phyloP scores from a whole-genome alignment of 2,329 filamentous ascomycete genomes.

The Fusarium sororula region DNA sequence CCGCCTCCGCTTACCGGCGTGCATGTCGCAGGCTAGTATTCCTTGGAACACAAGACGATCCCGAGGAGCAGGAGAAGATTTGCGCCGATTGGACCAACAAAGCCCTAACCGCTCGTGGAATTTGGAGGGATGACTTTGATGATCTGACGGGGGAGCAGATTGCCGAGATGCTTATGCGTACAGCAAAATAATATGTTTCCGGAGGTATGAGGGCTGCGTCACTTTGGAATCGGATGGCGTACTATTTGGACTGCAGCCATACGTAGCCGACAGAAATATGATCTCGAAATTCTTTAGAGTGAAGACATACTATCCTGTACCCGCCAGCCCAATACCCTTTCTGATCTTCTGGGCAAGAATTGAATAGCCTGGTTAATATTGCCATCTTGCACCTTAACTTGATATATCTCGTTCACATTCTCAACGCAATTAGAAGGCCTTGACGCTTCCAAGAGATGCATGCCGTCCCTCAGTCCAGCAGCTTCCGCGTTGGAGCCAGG shows the following conservation, averaged over 20 bases:
- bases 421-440: neutral
- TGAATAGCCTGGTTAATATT: fast-evolving
- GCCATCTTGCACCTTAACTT: neutral
- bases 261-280: fast-evolving
- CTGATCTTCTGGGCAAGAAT: neutral
- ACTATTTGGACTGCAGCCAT: neutral
- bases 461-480: neutral
- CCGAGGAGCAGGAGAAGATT: neutral
- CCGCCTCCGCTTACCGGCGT: neutral
- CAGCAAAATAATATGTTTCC: neutral
- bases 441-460: neutral
- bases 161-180: neutral
- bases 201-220: no score
- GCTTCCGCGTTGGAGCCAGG: neutral
- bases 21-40: neutral
- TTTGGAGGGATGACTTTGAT: neutral
- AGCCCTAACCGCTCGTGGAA: neutral
- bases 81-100: neutral
- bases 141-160: neutral
- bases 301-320: neutral
- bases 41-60: neutral
- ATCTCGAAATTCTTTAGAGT: neutral
- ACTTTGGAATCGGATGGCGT: fast-evolving
- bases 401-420: neutral
- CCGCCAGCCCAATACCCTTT: neutral